A percentile compares a stretch with the other conserved stretches of the same genome.
These are phyloP conservation scores for Sphaerobolus stellatus DNA, from an alignment of 1,284 basidiomycete species.

Conservation along the genomic window DNA sequence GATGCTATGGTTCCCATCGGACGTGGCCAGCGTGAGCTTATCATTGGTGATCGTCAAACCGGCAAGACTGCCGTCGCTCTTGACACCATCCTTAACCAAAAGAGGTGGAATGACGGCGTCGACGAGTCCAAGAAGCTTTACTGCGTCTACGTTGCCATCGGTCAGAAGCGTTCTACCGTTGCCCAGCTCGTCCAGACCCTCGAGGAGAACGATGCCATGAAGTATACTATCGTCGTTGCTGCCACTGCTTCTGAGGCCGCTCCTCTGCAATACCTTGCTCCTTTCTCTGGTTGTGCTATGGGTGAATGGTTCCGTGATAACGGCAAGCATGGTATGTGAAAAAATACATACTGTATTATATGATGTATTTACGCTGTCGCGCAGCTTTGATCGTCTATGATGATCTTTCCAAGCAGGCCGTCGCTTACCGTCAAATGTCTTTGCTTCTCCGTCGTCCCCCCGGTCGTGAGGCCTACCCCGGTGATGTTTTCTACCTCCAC, in stretches of 20 bases:
- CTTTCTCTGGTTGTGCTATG: constrained; percentile 99
- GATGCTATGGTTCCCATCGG: constrained; percentile 99
- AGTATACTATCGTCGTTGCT: constrained; percentile 98
- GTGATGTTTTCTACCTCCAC: constrained; percentile 99
- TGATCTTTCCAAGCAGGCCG: constrained; percentile 99
- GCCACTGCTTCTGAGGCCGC: constrained; percentile 99
- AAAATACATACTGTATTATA: constrained; percentile 1
- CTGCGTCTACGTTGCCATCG: constrained; percentile 99
- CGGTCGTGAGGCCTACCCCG: constrained; percentile 99
- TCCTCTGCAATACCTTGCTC: constrained; percentile 97
- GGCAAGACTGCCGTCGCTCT: constrained; percentile 99
- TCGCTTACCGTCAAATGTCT: constrained; percentile 99
- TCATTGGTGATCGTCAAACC: constrained; percentile 99
- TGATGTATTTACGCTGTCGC: constrained; percentile 19
- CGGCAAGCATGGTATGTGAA: constrained; percentile 80
- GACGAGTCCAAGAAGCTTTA: constrained; percentile 98
- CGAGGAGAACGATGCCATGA: constrained; percentile 99
- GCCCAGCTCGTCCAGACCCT: constrained; percentile 99
- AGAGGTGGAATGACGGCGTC: constrained; percentile 97
- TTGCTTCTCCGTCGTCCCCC: constrained; percentile 98
- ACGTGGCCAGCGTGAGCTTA: constrained; percentile 99
- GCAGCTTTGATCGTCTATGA: constrained; percentile 97
- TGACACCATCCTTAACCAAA: constrained; percentile 99
- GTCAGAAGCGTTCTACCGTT: constrained; percentile 99
- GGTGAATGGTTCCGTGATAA: constrained; percentile 99